These are phyloP conservation scores for Cyclotella sp. DNA, from an alignment of 108 stramenopile genomes.

Conservation along the genomic window DNA sequence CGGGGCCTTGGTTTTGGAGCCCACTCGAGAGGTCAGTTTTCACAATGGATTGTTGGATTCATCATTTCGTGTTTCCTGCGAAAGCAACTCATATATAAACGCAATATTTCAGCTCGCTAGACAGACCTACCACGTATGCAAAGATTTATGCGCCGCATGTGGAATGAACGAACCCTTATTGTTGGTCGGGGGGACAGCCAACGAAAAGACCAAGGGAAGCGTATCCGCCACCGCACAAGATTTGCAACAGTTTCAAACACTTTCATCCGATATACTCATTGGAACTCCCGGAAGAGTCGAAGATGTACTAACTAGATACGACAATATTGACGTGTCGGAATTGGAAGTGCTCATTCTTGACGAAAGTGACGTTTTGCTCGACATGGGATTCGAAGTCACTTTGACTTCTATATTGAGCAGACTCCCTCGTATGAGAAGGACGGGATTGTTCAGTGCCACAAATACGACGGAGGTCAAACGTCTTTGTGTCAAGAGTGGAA, in stretches of 20 bases:
- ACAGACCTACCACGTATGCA: conserved; percentile 85
- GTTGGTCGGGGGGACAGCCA: conserved; percentile 66
- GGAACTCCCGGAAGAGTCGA: conserved; percentile 97
- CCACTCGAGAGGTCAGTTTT: conserved; percentile 81
- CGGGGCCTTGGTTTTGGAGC: conserved; percentile 86
- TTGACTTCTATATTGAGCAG: conserved; percentile 81
- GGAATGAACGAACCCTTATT: conserved; percentile 68
- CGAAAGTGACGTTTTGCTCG: conserved; percentile 96
- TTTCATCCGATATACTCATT: conserved; percentile 89
- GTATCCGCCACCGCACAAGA: conserved; percentile 82
- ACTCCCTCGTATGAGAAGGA: conserved; percentile 95
- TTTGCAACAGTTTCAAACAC: conserved; percentile 67
- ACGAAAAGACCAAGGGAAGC: conserved; percentile 10
- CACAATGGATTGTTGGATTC: not conserved
- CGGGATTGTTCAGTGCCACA: conserved; percentile 97
- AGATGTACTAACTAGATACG: conserved; percentile 89
- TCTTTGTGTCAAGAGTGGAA: conserved; percentile 88
- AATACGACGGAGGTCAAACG: conserved; percentile 74
- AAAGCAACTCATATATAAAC: not conserved
- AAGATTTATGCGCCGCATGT: conserved; percentile 62
- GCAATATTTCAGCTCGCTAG: conserved; percentile 66
- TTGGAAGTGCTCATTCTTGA: conserved; percentile 94
- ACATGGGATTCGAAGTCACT: conserved; percentile 92
- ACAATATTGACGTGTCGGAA: conserved; percentile 76
- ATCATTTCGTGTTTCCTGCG: not conserved